These are phyloP conservation scores for Beauveria bassiana DNA, from an alignment of 2,329 filamentous ascomycete species.

Conservation along the genomic window DNA sequence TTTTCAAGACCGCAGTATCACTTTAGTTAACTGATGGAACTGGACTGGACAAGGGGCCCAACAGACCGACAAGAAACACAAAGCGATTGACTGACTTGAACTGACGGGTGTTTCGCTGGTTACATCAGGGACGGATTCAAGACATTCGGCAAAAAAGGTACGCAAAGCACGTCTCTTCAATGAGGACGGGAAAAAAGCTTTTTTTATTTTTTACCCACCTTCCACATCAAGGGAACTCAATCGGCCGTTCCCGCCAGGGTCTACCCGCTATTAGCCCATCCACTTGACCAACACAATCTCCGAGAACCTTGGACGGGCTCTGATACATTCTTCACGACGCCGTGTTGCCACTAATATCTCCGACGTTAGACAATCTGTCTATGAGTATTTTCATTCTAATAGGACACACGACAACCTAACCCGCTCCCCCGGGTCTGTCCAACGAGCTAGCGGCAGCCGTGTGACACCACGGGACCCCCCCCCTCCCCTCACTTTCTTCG, in stretches of 20 bases:
- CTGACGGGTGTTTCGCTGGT: too few species aligned
- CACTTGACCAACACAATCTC: slow-evolving; percentile 4
- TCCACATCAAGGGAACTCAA: too few species aligned
- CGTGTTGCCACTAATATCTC: not conserved
- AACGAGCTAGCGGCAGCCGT: not conserved
- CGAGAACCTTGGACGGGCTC: not conserved
- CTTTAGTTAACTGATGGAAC: too few species aligned
- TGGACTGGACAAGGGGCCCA: too few species aligned
- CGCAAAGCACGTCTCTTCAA: not conserved
- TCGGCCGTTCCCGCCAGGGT: not conserved
- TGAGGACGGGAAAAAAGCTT: too few species aligned
- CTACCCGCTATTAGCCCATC: not conserved
- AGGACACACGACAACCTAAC: not conserved
- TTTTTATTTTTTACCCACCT: too few species aligned
- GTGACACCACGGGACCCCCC: not conserved
- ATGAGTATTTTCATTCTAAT: not conserved
- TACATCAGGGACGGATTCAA: too few species aligned
- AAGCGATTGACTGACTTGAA: too few species aligned
- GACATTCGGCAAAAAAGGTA: too few species aligned
- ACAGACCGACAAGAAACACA: too few species aligned
- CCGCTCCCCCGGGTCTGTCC: not conserved
- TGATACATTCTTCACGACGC: not conserved
- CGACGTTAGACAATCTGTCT: not conserved
- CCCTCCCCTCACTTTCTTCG: not conserved
- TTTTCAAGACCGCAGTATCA: too few species aligned